Evolutionary conservation across 2,329 filamentous ascomycete species (phyloP).

Genomic region (Alternaria angustiovoidea): DNA sequence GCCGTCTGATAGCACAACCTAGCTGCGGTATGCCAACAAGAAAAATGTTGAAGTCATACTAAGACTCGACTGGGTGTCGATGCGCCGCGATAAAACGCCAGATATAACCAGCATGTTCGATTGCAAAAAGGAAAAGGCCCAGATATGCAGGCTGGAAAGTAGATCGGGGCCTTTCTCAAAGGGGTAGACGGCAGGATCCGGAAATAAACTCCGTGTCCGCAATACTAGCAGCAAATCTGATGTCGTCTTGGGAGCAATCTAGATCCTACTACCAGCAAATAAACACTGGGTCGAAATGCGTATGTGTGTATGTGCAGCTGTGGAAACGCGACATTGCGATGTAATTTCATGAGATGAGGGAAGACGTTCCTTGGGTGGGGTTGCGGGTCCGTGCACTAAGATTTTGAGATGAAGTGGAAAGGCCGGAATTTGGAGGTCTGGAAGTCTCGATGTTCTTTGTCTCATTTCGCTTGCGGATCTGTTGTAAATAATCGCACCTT

Average conservation of each 20-base stretch:
- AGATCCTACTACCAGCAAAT: constrained; percentile 3
- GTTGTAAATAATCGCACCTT: constrained; percentile 27
- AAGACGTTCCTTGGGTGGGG: constrained; percentile 32
- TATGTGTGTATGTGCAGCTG: constrained; percentile 5
- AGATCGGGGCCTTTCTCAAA: constrained; percentile 13
- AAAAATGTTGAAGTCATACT: constrained; percentile 6
- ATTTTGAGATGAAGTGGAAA: constrained; percentile 34
- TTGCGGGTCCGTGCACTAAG: constrained; percentile 37
- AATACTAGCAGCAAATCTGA: neutral
- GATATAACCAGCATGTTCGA: constrained; percentile 9
- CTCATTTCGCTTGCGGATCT: constrained; percentile 50
- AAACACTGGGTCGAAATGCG: constrained; percentile 22
- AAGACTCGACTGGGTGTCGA: constrained; percentile 11
- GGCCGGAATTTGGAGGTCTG: constrained; percentile 32
- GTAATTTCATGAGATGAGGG: constrained; percentile 47
- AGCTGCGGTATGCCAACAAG: constrained; percentile 5
- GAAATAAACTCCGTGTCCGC: constrained; percentile 5
- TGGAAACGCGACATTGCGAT: constrained; percentile 36
- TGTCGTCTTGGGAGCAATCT: neutral
- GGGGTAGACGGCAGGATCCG: constrained; percentile 2
- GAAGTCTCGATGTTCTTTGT: constrained; percentile 26
- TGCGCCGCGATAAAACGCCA: constrained; percentile 14
- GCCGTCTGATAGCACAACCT: constrained; percentile 6
- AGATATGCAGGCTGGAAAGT: constrained; percentile 1
- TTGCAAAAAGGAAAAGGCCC: constrained; percentile 6